A percentile compares a stretch with the other conserved stretches of the same genome.
Conservation (phyloP, 2,329 filamentous ascomycete species). For the Stemphylium vesicarium region DNA sequence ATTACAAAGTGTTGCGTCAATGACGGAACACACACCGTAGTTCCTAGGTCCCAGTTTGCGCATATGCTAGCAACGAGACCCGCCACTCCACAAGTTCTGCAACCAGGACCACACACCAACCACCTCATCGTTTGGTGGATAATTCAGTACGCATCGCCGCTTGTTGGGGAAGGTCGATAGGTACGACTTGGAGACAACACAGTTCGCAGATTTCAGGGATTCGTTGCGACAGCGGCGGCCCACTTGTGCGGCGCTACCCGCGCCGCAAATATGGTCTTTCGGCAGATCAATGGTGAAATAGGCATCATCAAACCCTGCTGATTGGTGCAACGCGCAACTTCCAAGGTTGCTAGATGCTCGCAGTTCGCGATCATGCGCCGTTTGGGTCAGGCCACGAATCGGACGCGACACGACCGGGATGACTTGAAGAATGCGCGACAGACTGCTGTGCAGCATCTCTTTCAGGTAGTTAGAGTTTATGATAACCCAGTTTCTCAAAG, state of each 20-base stretch:
- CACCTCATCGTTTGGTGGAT: background rate
- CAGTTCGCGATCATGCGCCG: background rate
- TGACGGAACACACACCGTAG: background rate
- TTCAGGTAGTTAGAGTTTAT: no score
- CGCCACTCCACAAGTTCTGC: background rate
- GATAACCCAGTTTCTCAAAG: no score
- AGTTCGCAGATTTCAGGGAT: background rate
- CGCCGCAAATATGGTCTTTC: background rate
- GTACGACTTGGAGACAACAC: background rate
- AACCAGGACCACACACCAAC: background rate
- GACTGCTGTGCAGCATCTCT: no score
- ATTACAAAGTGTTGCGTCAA: background rate
- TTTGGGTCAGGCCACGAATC: background rate
- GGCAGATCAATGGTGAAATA: background rate
- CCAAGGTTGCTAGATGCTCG: background rate
- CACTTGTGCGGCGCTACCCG: background rate
- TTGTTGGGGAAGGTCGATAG: background rate
- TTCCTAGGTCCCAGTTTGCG: background rate
- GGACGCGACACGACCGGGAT: background rate
- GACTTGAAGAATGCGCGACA: no score
- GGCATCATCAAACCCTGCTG: background rate
- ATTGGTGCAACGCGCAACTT: background rate
- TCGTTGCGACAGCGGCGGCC: background rate
- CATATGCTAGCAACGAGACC: background rate
- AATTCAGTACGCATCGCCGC: background rate